phyloP scores from a whole-genome alignment of 1,284 basidiomycete genomes.

The Microbotryum violaceum region DNA sequence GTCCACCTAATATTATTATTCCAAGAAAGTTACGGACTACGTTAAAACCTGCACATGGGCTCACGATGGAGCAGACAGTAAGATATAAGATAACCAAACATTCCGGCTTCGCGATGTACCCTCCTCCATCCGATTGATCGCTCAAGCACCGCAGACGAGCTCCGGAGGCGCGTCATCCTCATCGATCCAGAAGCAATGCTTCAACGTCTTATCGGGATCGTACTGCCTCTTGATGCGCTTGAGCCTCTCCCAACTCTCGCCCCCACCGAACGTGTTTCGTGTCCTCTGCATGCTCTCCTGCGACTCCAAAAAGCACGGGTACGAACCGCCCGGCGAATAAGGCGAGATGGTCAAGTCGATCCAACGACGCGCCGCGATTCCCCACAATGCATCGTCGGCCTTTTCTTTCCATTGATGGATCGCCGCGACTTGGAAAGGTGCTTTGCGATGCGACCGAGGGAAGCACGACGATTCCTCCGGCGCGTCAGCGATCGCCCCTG shows the following conservation, averaged over 20 bases:
- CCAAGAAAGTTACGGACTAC: no score
- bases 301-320: constrained; percentile 71
- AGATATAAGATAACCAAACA: no score
- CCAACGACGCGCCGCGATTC: constrained; percentile 51
- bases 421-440: constrained; percentile 75
- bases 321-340: constrained; percentile 64
- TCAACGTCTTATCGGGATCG: constrained; percentile 65
- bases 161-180: neutral
- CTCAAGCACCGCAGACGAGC: no score
- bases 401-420: constrained; percentile 85
- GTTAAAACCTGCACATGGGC: no score
- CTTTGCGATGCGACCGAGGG: constrained; percentile 65
- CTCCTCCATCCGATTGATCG: no score
- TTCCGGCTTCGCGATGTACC: no score
- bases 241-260: constrained; percentile 62
- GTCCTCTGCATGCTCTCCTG: constrained; percentile 44
- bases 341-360: constrained; percentile 60
- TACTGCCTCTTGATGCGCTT: constrained; percentile 61
- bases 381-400: constrained; percentile 55
- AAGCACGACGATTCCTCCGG: constrained; percentile 56
- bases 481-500: constrained; percentile 66
- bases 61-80: no score
- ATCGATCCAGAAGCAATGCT: constrained; percentile 24
- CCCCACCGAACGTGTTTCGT: constrained; percentile 54
- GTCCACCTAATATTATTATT: no score